These are phyloP conservation scores for Salix udensis DNA, from an alignment of 345 rosid species.

Conservation along the genomic window DNA sequence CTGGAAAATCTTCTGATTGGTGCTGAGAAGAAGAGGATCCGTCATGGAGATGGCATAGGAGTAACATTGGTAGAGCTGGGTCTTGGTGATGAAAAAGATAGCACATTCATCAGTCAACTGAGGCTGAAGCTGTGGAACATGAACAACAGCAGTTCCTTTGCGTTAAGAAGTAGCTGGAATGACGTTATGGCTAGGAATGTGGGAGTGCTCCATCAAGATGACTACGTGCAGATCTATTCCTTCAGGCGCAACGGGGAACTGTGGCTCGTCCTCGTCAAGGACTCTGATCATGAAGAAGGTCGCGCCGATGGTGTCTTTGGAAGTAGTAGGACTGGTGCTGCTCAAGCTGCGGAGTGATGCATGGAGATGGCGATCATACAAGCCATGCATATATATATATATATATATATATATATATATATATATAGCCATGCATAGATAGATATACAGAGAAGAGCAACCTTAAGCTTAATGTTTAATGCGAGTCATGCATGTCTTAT, in stretches of 20 bases:
- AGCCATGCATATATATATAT: neutral
- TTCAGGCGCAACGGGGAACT: neutral
- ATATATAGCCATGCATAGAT: neutral
- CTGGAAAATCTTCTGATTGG: neutral
- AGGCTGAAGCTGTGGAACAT: neutral
- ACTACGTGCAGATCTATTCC: neutral
- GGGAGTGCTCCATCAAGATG: neutral
- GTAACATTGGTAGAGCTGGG: neutral
- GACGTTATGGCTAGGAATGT: neutral
- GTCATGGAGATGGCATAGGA: neutral
- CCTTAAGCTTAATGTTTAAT: neutral
- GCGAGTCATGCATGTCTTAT: neutral
- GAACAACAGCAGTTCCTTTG: neutral
- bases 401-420: no score
- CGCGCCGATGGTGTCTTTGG: neutral
- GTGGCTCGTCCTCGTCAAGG: neutral
- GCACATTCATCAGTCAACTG: neutral
- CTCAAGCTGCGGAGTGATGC: no score
- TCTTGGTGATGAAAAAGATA: neutral
- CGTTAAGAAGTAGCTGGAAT: neutral
- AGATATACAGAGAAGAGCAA: neutral
- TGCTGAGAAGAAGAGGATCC: neutral
- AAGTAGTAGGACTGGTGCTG: neutral
- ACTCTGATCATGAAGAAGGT: neutral
- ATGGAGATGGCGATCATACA: no score